Conservation (phyloP, 2,329 filamentous ascomycete genomes). For the Eurotiales sp. region DNA sequence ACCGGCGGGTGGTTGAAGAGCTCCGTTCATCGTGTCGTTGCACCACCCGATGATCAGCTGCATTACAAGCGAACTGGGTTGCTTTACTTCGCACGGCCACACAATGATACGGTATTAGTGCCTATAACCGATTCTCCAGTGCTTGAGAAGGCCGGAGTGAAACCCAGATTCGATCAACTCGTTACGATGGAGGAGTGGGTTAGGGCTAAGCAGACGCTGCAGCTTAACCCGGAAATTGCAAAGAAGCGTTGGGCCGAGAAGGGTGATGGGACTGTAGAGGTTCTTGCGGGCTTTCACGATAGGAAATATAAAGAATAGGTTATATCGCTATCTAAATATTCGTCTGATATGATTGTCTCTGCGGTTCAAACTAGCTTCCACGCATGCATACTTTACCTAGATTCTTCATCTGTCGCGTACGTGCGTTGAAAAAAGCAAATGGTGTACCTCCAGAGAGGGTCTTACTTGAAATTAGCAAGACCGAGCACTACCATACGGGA, state of each 20-base stretch:
- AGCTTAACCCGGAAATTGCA: slow-evolving; percentile 36
- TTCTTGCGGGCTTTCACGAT: slow-evolving; percentile 32
- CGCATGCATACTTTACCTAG: too few relatives aligned
- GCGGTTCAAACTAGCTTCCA: too few relatives aligned
- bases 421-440: too few relatives aligned
- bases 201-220: slow-evolving; percentile 35
- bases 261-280: slow-evolving; percentile 39
- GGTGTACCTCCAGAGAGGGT: too few relatives aligned
- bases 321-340: background rate
- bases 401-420: too few relatives aligned
- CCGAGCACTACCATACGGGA: too few relatives aligned
- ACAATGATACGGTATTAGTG: slow-evolving; percentile 2
- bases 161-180: slow-evolving; percentile 36
- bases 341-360: too few relatives aligned
- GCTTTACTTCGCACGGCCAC: slow-evolving; percentile 45
- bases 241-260: slow-evolving; percentile 28
- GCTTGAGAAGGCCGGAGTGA: slow-evolving; percentile 25
- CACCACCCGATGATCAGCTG: slow-evolving; percentile 47
- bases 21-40: slow-evolving; percentile 49
- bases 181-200: slow-evolving; percentile 48
- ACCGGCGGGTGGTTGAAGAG: slow-evolving; percentile 51
- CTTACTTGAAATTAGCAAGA: too few relatives aligned
- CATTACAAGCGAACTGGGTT: slow-evolving; percentile 43
- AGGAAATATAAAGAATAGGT: slow-evolving; percentile 22
- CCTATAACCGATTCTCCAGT: slow-evolving; percentile 30